phyloP scores from a whole-genome alignment of 202 grass and related monocot genomes.

The Setaria viridis region DNA sequence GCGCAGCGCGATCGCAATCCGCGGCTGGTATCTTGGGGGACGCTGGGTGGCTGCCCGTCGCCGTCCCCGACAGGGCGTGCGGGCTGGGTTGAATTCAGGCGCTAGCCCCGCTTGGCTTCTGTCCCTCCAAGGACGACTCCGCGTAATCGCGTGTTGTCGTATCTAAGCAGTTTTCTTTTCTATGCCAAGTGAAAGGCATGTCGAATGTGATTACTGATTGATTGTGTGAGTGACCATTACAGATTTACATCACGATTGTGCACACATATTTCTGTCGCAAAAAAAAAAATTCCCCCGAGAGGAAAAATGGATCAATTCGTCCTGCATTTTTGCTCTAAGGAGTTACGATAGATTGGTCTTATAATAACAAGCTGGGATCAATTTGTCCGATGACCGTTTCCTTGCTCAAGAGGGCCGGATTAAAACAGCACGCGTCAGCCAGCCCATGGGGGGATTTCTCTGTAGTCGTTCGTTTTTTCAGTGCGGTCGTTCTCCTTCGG shows the following conservation, averaged over 20 bases:
- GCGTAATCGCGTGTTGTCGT: neutral
- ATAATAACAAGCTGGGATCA: neutral
- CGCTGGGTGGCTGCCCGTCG: neutral
- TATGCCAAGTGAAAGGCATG: neutral
- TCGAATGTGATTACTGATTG: neutral
- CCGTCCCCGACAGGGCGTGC: conserved; percentile 50
- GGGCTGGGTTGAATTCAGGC: conserved; percentile 36
- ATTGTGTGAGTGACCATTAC: too few species aligned
- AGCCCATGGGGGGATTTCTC: neutral
- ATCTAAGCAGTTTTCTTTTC: neutral
- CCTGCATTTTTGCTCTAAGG: too few species aligned
- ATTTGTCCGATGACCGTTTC: too few species aligned
- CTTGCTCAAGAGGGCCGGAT: neutral
- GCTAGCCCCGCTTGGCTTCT: neutral
- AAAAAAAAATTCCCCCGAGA: too few species aligned
- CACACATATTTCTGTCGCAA: too few species aligned
- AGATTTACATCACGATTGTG: too few species aligned
- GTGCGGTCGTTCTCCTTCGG: neutral
- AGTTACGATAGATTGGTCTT: neutral
- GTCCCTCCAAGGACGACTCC: neutral
- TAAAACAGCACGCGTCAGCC: neutral
- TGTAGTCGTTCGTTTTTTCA: neutral
- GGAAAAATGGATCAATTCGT: too few species aligned
- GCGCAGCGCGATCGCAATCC: conserved; percentile 20
- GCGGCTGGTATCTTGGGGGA: conserved; percentile 14